Evolutionary conservation across 257 asterid species (phyloP).

Genomic region (Plantago elongata): DNA sequence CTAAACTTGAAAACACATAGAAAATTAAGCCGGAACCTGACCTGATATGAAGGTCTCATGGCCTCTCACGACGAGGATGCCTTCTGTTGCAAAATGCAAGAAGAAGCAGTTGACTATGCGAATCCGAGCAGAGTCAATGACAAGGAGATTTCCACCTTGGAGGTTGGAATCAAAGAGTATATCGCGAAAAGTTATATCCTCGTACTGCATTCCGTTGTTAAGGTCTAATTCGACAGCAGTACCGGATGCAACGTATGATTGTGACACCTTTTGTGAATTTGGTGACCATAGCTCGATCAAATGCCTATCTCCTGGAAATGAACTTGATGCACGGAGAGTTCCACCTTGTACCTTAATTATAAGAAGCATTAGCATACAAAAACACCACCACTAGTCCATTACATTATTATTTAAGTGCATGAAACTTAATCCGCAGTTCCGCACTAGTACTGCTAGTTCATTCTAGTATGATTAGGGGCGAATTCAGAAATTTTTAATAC

Average conservation of each 20-base stretch:
- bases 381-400: too few species aligned
- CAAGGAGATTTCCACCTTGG: slow-evolving; percentile 47
- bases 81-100: slow-evolving; percentile 45
- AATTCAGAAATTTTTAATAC: too few species aligned
- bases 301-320: slow-evolving; percentile 48
- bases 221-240: slow-evolving; percentile 24
- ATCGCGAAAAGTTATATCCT: slow-evolving; percentile 49
- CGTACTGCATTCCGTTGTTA: slow-evolving; percentile 36
- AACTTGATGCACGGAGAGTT: slow-evolving; percentile 42
- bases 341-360: slow-evolving; percentile 44
- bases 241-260: not conserved
- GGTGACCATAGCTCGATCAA: slow-evolving; percentile 55
- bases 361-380: too few species aligned
- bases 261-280: slow-evolving; percentile 18
- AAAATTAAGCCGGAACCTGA: not conserved
- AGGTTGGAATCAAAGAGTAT: slow-evolving; percentile 53
- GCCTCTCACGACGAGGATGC: slow-evolving; percentile 43
- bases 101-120: slow-evolving; percentile 42
- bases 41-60: slow-evolving; percentile 50
- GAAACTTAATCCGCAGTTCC: too few species aligned
- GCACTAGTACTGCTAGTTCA: too few species aligned
- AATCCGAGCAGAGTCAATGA: slow-evolving; percentile 42
- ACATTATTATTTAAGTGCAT: too few species aligned
- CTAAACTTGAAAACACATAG: too few species aligned
- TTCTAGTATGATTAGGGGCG: too few species aligned